A percentile compares a stretch with the other conserved stretches of the same genome.
Evolutionary conservation across 202 grass and related monocot genomes (phyloP).

Genomic region (Dendrocalamus latiflorus): DNA sequence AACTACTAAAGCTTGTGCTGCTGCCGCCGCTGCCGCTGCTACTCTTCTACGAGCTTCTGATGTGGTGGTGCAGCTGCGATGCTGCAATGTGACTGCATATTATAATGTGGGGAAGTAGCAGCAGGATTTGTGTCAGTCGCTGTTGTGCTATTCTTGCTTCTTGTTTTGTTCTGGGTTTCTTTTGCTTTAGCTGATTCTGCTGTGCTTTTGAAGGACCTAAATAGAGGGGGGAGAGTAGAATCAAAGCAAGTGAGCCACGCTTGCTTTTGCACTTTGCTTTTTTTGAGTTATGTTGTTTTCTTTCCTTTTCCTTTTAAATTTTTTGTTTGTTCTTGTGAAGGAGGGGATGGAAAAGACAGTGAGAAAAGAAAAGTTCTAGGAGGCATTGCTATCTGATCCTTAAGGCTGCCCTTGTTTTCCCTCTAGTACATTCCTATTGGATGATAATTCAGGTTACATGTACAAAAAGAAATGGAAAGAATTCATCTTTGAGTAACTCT

Average conservation of each 20-base stretch:
- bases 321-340: constrained; percentile 39
- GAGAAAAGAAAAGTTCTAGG: constrained; percentile 41
- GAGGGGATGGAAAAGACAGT: constrained; percentile 5
- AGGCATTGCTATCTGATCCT: constrained; percentile 43
- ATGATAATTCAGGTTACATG: constrained; percentile 31
- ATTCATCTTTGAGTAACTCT: constrained; percentile 37
- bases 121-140: constrained; percentile 49
- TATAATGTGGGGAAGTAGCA: constrained; percentile 54
- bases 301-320: constrained; percentile 39
- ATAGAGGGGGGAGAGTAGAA: constrained; percentile 39
- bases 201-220: constrained; percentile 58
- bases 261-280: constrained; percentile 50
- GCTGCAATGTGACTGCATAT: constrained; percentile 40
- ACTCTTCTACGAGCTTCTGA: constrained; percentile 12
- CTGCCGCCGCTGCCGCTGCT: background rate
- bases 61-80: constrained; percentile 32
- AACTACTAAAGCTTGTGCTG: background rate
- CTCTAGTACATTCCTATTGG: constrained; percentile 37
- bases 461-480: constrained; percentile 28
- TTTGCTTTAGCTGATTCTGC: constrained; percentile 61
- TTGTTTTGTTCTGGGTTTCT: constrained; percentile 65
- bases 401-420: constrained; percentile 45
- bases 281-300: constrained; percentile 45
- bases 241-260: constrained; percentile 52
- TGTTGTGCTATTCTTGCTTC: constrained; percentile 56